Conservation (phyloP, 2,329 filamentous ascomycete genomes). For the Cladosporium phlei region DNA sequence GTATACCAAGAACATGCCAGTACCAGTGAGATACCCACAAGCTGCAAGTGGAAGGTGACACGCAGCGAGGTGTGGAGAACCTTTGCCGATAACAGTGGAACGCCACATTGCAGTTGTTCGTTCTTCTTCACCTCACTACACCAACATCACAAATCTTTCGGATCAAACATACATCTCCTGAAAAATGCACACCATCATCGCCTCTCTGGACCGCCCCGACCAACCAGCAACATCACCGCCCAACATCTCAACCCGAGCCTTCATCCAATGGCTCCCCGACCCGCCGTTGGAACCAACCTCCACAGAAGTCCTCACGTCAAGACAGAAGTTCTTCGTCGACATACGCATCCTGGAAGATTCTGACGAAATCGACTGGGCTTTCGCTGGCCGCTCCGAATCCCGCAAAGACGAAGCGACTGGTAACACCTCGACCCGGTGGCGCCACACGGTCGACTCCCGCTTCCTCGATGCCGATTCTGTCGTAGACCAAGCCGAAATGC, state of each 20-base stretch:
- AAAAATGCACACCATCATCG: too few relatives aligned
- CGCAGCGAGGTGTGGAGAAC: too few relatives aligned
- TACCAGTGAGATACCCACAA: too few relatives aligned
- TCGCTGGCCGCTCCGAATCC: constrained; percentile 50
- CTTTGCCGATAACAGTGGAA: too few relatives aligned
- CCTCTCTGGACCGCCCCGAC: too few relatives aligned
- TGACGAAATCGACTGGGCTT: constrained; percentile 58
- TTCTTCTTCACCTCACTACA: too few relatives aligned
- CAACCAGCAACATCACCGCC: neutral
- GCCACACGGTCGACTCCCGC: constrained; percentile 58
- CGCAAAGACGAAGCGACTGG: too few relatives aligned
- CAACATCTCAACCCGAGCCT: constrained; percentile 53
- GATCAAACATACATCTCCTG: too few relatives aligned
- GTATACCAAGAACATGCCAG: too few relatives aligned
- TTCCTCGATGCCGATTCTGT: constrained; percentile 34
- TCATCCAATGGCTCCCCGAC: constrained; percentile 54
- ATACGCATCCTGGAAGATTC: constrained; percentile 47
- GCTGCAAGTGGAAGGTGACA: too few relatives aligned
- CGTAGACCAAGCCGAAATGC: constrained; percentile 56
- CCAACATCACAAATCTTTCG: too few relatives aligned
- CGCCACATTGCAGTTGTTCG: too few relatives aligned
- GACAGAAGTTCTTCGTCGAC: constrained; percentile 56
- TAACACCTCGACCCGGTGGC: constrained; percentile 42
- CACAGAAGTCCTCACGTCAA: constrained; percentile 61
- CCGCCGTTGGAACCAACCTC: constrained; percentile 55